Evolutionary conservation across 169 alveolate species (phyloP).

Genomic region (Plasmodium berghei): DNA sequence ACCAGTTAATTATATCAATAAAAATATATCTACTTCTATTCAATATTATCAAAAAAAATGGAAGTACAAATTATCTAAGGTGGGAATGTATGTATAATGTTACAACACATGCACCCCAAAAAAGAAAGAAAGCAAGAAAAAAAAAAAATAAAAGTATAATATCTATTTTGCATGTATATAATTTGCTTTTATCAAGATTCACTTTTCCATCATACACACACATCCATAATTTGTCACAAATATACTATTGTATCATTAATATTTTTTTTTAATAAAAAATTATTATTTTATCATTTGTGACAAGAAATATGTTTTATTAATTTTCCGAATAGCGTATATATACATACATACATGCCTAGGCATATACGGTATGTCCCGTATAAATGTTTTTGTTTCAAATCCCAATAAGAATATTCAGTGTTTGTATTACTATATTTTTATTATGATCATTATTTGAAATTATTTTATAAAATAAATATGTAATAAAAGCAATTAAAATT

Average conservation of each 20-base stretch:
- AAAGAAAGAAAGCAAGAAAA: background rate
- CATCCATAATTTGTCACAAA: too few relatives aligned
- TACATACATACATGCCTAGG: background rate
- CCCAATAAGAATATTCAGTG: background rate
- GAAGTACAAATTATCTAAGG: slow-evolving; percentile 43
- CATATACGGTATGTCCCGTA: background rate
- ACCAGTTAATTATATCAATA: slow-evolving; percentile 25
- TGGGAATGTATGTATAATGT: slow-evolving; percentile 10
- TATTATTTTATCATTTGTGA: background rate
- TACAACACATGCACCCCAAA: background rate
- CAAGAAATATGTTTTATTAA: background rate
- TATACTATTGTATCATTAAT: background rate
- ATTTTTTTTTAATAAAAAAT: background rate
- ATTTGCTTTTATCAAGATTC: too few relatives aligned
- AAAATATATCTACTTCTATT: slow-evolving; percentile 58
- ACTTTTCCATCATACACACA: too few relatives aligned
- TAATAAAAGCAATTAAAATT: background rate
- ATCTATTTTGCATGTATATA: background rate
- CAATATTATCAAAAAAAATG: slow-evolving; percentile 46
- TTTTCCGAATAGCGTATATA: background rate
- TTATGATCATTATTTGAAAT: slow-evolving; percentile 12
- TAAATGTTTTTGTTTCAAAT: background rate
- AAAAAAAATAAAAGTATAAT: background rate
- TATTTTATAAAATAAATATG: slow-evolving; percentile 15
- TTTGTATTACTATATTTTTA: slow-evolving; percentile 13